phyloP scores from a whole-genome alignment of 495 filamentous ascomycete genomes.

The Astrothelium macrocarpum region DNA sequence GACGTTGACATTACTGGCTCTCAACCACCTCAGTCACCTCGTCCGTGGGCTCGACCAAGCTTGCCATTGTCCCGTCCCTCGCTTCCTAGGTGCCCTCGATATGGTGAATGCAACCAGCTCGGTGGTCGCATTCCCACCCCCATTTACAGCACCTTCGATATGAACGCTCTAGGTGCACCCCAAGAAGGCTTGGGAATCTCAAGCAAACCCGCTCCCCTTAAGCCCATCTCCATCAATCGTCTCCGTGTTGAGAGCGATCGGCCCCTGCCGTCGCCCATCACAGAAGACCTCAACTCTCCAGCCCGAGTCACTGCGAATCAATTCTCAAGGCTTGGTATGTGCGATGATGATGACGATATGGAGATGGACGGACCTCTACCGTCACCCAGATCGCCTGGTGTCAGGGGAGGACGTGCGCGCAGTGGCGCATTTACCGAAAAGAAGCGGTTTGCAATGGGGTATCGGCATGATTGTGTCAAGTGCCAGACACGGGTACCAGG shows the following conservation, averaged over 20 bases:
- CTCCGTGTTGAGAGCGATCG: slow-evolving; percentile 35
- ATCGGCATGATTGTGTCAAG: slow-evolving; percentile 77
- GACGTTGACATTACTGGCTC: slow-evolving; percentile 24
- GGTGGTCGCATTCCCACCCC: slow-evolving; percentile 34
- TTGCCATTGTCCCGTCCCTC: slow-evolving; percentile 12
- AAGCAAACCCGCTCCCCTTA: background rate
- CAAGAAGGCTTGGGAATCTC: slow-evolving; percentile 13
- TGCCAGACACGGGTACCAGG: slow-evolving; percentile 70
- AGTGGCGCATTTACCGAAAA: slow-evolving; percentile 47
- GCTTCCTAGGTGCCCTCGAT: slow-evolving; percentile 14
- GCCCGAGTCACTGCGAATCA: slow-evolving; percentile 21
- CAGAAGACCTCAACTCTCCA: slow-evolving; percentile 43
- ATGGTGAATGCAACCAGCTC: slow-evolving; percentile 23
- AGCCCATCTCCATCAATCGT: background rate
- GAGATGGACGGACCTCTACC: slow-evolving; percentile 14
- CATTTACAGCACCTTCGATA: slow-evolving; percentile 34
- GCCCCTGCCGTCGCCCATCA: slow-evolving; percentile 61
- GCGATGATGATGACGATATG: slow-evolving; percentile 17
- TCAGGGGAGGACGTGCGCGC: slow-evolving; percentile 38
- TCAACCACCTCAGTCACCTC: slow-evolving; percentile 17
- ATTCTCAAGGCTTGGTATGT: slow-evolving; percentile 21
- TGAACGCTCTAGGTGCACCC: slow-evolving; percentile 18
- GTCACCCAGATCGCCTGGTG: slow-evolving; percentile 13
- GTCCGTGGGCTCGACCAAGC: slow-evolving; percentile 4
- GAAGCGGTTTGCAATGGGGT: slow-evolving; percentile 70